Conservation (phyloP, 805 yeast genomes). For the Candida nanaspora region DNA sequence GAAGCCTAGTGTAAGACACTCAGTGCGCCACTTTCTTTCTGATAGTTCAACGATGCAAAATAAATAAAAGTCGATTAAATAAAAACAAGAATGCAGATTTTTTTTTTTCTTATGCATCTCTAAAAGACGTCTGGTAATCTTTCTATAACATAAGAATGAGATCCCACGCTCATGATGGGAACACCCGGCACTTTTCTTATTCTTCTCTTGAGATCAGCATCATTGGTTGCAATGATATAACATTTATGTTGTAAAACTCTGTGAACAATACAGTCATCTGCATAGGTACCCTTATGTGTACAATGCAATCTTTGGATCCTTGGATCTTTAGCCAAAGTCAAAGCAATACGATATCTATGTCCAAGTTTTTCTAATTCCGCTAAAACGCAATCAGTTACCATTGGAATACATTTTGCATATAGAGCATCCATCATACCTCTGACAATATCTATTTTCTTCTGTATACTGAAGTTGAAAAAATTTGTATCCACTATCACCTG, state of each 20-base stretch:
- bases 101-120: no score
- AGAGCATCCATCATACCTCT: conserved; percentile 95
- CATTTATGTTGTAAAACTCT: conserved; percentile 95
- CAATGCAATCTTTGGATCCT: conserved; percentile 82
- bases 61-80: neutral
- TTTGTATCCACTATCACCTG: conserved; percentile 95
- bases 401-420: conserved; percentile 91
- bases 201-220: conserved; percentile 92
- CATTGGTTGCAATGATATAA: conserved; percentile 95
- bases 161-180: conserved; percentile 95
- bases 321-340: conserved; percentile 89
- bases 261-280: conserved; percentile 94
- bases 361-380: conserved; percentile 97
- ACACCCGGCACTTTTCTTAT: conserved; percentile 95
- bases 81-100: neutral
- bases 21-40: no score
- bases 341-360: conserved; percentile 88
- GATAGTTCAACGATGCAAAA: no score
- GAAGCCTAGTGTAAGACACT: no score
- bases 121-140: conserved; percentile 86
- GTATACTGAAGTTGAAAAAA: conserved; percentile 93
- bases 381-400: conserved; percentile 95
- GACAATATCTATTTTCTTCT: conserved; percentile 90
- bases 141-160: conserved; percentile 86
- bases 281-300: conserved; percentile 93